phyloP scores from a whole-genome alignment of 2,329 filamentous ascomycete genomes.

The Sclerotiophoma versabilis region DNA sequence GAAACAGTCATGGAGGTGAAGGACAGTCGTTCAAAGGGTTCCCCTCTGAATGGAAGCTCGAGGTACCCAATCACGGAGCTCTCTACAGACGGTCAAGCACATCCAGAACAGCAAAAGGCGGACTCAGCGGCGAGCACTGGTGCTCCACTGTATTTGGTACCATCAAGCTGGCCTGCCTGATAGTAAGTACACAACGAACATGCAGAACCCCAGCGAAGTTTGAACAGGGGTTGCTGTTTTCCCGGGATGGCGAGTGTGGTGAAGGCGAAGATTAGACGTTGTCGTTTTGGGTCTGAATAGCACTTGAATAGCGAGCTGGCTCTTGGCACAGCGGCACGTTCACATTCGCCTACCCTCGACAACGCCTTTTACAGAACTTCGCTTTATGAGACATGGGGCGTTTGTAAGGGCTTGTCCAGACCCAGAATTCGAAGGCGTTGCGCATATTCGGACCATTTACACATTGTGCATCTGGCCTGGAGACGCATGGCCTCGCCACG shows the following conservation, averaged over 20 bases:
- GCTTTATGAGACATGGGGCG: neutral
- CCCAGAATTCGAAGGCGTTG: neutral
- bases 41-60: slow-evolving; percentile 12
- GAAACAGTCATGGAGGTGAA: slow-evolving; percentile 18
- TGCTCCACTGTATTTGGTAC: slow-evolving; percentile 10
- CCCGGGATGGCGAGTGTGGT: slow-evolving; percentile 17
- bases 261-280: slow-evolving; percentile 22
- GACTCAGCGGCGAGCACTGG: slow-evolving; percentile 2
- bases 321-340: slow-evolving; percentile 25
- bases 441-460: neutral
- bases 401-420: neutral
- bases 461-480: neutral
- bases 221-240: slow-evolving; percentile 24
- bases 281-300: slow-evolving; percentile 40
- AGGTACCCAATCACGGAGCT: slow-evolving; percentile 4
- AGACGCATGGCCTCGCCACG: neutral
- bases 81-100: neutral
- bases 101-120: slow-evolving; percentile 5
- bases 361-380: neutral
- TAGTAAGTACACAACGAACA: slow-evolving; percentile 20
- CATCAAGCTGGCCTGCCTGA: slow-evolving; percentile 8
- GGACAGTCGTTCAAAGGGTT: slow-evolving; percentile 19
- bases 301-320: slow-evolving; percentile 27
- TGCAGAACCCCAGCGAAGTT: slow-evolving; percentile 1
- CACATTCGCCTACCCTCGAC: neutral